These are phyloP conservation scores for Circinella minor DNA, from an alignment of 371 early-diverging fungal genomes.

Conservation along the genomic window DNA sequence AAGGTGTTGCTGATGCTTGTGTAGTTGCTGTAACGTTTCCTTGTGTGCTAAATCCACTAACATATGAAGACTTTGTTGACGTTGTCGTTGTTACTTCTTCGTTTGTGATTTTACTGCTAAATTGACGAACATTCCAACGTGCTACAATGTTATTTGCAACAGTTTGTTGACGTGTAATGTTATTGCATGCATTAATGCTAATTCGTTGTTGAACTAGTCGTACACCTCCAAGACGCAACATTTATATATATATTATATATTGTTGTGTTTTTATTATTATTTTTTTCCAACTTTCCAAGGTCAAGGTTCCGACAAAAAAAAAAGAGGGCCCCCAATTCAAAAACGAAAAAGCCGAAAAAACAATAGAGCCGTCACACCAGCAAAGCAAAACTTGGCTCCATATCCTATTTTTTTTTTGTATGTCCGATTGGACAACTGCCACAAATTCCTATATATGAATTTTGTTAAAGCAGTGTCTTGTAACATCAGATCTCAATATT, in stretches of 20 bases:
- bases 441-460: neutral
- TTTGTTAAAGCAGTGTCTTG: too few relatives aligned
- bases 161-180: neutral
- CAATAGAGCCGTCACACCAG: constrained; percentile 7
- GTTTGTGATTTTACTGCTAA: constrained; percentile 5
- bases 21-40: constrained; percentile 32
- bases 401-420: neutral
- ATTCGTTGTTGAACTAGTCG: constrained; percentile 2
- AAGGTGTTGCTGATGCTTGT: constrained; percentile 36
- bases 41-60: constrained; percentile 52
- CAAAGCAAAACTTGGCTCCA: neutral
- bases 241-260: neutral
- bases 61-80: constrained; percentile 5
- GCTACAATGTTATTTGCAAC: constrained; percentile 1
- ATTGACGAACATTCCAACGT: constrained; percentile 1
- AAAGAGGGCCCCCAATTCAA: neutral
- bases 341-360: neutral
- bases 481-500: too few relatives aligned
- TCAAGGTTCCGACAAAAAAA: constrained; percentile 1
- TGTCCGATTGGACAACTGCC: neutral
- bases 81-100: neutral
- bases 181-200: neutral
- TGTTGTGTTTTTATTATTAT: neutral
- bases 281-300: neutral
- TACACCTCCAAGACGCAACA: constrained; percentile 6